Evolutionary conservation across 352 stramenopile genomes (phyloP).

Genomic region (Globisporangium polare): DNA sequence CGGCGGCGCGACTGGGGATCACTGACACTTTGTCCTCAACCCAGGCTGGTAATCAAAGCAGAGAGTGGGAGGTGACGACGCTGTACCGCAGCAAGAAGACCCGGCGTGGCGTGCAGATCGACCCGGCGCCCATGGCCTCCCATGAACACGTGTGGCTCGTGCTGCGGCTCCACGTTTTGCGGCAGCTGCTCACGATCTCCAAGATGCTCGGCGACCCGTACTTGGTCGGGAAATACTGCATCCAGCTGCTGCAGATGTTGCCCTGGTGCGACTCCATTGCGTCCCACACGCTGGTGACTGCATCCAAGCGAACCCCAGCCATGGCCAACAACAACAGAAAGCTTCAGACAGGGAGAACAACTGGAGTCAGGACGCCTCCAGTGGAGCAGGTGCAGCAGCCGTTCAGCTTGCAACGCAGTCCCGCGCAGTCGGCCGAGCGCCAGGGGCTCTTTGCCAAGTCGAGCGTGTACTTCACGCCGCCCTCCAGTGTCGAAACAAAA

Average conservation of each 20-base stretch:
- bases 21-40: constrained; percentile 1
- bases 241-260: constrained; percentile 65
- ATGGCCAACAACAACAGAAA: constrained; percentile 2
- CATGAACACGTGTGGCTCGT: constrained; percentile 63
- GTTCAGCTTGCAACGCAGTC: constrained; percentile 24
- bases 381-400: constrained; percentile 38
- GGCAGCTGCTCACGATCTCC: constrained; percentile 63
- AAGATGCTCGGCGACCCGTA: constrained; percentile 52
- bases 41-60: constrained; percentile 1
- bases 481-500: constrained; percentile 62
- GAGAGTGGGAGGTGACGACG: constrained; percentile 46
- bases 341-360: neutral
- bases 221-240: constrained; percentile 48
- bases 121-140: neutral
- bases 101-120: constrained; percentile 6
- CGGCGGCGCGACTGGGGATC: constrained; percentile 52
- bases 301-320: constrained; percentile 1
- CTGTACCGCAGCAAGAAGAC: constrained; percentile 27
- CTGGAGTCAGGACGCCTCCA: neutral
- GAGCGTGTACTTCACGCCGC: constrained; percentile 57
- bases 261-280: constrained; percentile 52
- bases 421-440: constrained; percentile 6
- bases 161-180: constrained; percentile 73
- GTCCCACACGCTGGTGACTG: neutral
- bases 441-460: constrained; percentile 46